These are phyloP conservation scores for Phytophthora pisi DNA, from an alignment of 352 stramenopile species.

Conservation along the genomic window DNA sequence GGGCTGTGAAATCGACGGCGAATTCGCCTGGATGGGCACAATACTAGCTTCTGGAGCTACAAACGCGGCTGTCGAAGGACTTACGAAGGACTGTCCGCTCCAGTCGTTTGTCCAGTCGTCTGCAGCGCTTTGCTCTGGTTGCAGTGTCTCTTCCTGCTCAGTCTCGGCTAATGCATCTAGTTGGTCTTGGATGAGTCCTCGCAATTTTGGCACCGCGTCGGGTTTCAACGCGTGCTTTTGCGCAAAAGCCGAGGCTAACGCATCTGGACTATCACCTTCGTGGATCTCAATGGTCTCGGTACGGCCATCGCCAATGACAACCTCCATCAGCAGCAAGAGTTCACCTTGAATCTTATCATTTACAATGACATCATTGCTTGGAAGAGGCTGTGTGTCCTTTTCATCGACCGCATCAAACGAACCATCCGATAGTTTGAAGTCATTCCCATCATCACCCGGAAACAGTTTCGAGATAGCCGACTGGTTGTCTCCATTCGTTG, in stretches of 20 bases:
- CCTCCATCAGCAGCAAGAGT: conserved; percentile 77
- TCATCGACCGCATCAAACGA: conserved; percentile 15
- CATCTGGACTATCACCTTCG: conserved; percentile 52
- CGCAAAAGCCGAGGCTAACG: conserved; percentile 58
- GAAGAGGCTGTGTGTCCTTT: background rate
- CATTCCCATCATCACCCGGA: background rate
- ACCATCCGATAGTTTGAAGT: background rate
- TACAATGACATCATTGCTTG: background rate
- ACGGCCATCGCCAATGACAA: conserved; percentile 71
- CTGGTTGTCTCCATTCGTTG: conserved; percentile 3
- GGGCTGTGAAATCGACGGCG: background rate
- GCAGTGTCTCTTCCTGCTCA: conserved; percentile 29
- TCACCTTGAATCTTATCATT: conserved; percentile 28
- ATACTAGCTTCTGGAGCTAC: background rate
- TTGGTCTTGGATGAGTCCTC: conserved; percentile 64
- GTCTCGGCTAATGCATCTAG: conserved; percentile 42
- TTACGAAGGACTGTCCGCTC: conserved; percentile 15
- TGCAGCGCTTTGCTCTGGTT: conserved; percentile 5
- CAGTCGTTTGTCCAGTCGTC: conserved; percentile 21
- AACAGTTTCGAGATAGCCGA: conserved; percentile 20
- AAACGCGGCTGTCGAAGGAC: background rate
- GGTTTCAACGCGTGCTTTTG: conserved; percentile 48
- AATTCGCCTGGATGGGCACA: background rate
- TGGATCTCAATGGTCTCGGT: conserved; percentile 78
- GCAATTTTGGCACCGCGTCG: conserved; percentile 61